phyloP scores from a whole-genome alignment of 1,284 basidiomycete species.

The Abortiporus biennis region DNA sequence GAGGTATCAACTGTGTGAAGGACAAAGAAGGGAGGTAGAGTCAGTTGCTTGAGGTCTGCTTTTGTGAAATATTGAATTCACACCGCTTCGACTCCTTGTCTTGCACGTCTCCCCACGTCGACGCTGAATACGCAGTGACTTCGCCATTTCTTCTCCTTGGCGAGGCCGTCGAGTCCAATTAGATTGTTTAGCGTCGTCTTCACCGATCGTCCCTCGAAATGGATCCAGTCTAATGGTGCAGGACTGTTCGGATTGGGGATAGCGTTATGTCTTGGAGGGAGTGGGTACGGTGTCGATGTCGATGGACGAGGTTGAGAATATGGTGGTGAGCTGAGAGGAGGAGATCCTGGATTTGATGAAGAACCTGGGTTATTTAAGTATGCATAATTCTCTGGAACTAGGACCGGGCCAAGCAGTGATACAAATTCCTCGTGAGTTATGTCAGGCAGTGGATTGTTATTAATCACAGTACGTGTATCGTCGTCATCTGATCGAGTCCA shows the following conservation, averaged over 20 bases:
- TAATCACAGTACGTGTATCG: slow-evolving; percentile 62
- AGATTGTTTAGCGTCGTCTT: slow-evolving; percentile 75
- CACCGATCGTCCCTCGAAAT: slow-evolving; percentile 71
- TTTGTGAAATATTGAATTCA: slow-evolving; percentile 19
- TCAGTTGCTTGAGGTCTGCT: no score
- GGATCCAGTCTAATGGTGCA: slow-evolving; percentile 78
- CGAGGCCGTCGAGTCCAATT: slow-evolving; percentile 68
- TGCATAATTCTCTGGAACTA: slow-evolving; percentile 71
- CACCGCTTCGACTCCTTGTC: slow-evolving; percentile 77
- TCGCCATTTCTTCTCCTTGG: slow-evolving; percentile 74
- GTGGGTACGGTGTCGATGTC: slow-evolving; percentile 30
- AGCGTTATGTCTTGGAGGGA: slow-evolving; percentile 25
- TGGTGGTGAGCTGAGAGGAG: slow-evolving; percentile 13
- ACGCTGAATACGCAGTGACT: slow-evolving; percentile 73
- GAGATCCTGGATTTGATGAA: slow-evolving; percentile 19
- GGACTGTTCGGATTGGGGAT: slow-evolving; percentile 44
- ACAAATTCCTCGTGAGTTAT: slow-evolving; percentile 82
- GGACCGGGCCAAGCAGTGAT: slow-evolving; percentile 64
- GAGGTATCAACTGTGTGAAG: slow-evolving; percentile 58
- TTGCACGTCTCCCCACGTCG: slow-evolving; percentile 62
- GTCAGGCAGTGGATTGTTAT: slow-evolving; percentile 80
- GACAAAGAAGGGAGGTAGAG: background rate
- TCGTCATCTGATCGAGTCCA: slow-evolving; percentile 54
- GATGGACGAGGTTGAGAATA: slow-evolving; percentile 27
- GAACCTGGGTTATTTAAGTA: slow-evolving; percentile 16